Evolutionary conservation across 208 protist species (phyloP).

Genomic region (Herpetomonas tarakana): DNA sequence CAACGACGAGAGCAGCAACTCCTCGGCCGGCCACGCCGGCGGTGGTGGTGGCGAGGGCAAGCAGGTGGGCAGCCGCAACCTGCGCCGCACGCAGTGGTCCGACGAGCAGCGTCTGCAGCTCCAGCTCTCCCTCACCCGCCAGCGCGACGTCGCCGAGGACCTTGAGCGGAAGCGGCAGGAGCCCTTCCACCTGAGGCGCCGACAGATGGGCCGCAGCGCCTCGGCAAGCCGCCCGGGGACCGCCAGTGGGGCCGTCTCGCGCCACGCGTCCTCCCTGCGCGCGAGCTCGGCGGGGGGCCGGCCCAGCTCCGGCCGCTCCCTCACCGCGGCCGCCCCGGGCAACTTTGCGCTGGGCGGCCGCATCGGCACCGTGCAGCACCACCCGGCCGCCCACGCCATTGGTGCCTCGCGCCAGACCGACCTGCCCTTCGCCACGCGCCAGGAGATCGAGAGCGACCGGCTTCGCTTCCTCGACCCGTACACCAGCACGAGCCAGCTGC

Average conservation of each 20-base stretch:
- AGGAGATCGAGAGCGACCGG: slow-evolving; percentile 60
- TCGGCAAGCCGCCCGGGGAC: slow-evolving; percentile 24
- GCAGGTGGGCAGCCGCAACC: slow-evolving; percentile 10
- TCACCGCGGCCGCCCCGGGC: slow-evolving; percentile 4
- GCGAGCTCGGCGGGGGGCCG: neutral
- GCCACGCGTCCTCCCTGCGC: neutral
- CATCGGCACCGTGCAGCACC: slow-evolving; percentile 74
- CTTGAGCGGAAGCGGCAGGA: slow-evolving; percentile 51
- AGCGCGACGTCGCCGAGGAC: slow-evolving; percentile 63
- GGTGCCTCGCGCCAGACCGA: slow-evolving; percentile 49
- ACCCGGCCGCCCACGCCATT: slow-evolving; percentile 57
- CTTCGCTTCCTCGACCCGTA: slow-evolving; percentile 76
- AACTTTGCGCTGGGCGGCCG: slow-evolving; percentile 83
- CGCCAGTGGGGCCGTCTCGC: slow-evolving; percentile 4
- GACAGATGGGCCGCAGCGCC: slow-evolving; percentile 15
- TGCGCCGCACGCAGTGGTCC: slow-evolving; percentile 64
- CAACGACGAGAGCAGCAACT: slow-evolving; percentile 9
- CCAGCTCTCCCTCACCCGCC: slow-evolving; percentile 81
- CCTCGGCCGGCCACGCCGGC: neutral
- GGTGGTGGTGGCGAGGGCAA: slow-evolving; percentile 7
- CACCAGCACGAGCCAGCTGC: slow-evolving; percentile 13
- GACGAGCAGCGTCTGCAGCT: slow-evolving; percentile 87
- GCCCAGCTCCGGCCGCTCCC: neutral
- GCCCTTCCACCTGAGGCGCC: slow-evolving; percentile 19
- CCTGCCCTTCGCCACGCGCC: slow-evolving; percentile 65